Evolutionary conservation across 2,329 filamentous ascomycete species (phyloP), one percentile per base, ranked within the genome.

Genomic region (Teratosphaeria pseudoeucalypti): DNA sequence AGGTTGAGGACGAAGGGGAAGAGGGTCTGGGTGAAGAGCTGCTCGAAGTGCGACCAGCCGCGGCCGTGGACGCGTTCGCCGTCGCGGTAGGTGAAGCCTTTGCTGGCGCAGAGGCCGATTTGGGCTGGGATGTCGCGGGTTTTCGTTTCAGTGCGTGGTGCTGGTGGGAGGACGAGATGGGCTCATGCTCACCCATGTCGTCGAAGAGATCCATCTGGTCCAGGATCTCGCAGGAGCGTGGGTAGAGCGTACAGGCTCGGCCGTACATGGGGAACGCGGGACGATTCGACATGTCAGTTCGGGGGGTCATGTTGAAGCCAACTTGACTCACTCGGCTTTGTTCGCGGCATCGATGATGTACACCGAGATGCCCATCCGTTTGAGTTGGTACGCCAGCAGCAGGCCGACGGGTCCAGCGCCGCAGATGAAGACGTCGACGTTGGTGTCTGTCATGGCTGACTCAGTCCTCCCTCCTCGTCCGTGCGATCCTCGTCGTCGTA

Each of bases 1-100:
- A 84, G 65, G 1, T 82, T 80, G n/a, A 82, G 70, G 0, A 76
- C 74, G 64, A 81, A 83, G 61, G 80, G 76, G 70, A 78, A 82
- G 29, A 72, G 70, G 0, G 79, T 80, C 58, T 80, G 53, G 14
- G 23, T 79, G 78, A n/a, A 19, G n/a, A n/a, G 6, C 43, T 26
- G 43, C 16, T 49, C 43, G 43, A 49, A 49, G 9, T 19, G n/a
- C 6, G 43, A 49, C 43, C 43, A 49, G 16, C 43, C 43, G n/a
- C 43, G 68, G 1, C 77, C 78, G 3, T 73, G 64, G 19, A 76
- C 71, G 61, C 78, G 75, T 47, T 79, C 71, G 16, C 80, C 79
- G 55, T 75, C 54, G 56, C 81, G 74, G 68, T 81, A 82, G 5
- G 76, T 77, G 34, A 49, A 49, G 16, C 43, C 43, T 49, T n/a